These are phyloP conservation scores for Penicillium turbatum DNA, from an alignment of 495 filamentous ascomycete genomes.

Conservation along the genomic window DNA sequence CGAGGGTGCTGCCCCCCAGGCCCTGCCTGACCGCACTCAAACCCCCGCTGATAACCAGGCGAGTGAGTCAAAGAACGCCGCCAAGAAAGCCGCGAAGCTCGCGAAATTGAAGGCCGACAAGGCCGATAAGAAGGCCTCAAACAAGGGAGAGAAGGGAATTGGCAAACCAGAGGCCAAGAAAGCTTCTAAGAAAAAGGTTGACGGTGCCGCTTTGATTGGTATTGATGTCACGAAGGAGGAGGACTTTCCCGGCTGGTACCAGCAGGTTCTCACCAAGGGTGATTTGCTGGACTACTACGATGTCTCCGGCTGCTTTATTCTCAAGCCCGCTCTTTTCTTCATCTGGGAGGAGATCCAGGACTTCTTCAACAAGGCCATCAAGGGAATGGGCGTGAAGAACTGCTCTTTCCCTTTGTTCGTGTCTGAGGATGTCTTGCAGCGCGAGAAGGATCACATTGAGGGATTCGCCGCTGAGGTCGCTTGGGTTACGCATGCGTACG, in stretches of 20 bases:
- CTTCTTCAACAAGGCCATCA: conserved; percentile 85
- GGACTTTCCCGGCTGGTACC: conserved; percentile 93
- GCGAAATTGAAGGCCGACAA: conserved; percentile 63
- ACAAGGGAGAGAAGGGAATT: conserved; percentile 38
- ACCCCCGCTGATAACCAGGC: conserved; percentile 40
- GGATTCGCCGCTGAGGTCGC: conserved; percentile 97
- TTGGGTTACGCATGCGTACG: conserved; percentile 95
- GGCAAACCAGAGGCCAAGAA: conserved; percentile 16
- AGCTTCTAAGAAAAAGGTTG: conserved; percentile 48
- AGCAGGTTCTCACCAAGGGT: conserved; percentile 90
- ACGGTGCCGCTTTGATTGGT: conserved; percentile 69
- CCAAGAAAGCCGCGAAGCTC: conserved; percentile 67
- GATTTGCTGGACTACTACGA: conserved; percentile 94
- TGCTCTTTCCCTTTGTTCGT: conserved; percentile 95
- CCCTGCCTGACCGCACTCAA: conserved; percentile 40
- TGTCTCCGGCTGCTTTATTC: conserved; percentile 92
- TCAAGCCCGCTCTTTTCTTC: conserved; percentile 77
- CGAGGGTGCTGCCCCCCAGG: conserved; percentile 28
- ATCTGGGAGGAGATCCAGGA: conserved; percentile 91
- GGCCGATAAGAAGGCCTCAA: conserved; percentile 55
- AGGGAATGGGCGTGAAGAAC: conserved; percentile 86
- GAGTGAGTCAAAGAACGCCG: conserved; percentile 64
- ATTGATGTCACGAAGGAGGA: conserved; percentile 78
- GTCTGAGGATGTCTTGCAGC: conserved; percentile 80
- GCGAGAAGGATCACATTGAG: conserved; percentile 95